Conservation (phyloP, 2,329 filamentous ascomycete species). For the Xylariaceae sp. region DNA sequence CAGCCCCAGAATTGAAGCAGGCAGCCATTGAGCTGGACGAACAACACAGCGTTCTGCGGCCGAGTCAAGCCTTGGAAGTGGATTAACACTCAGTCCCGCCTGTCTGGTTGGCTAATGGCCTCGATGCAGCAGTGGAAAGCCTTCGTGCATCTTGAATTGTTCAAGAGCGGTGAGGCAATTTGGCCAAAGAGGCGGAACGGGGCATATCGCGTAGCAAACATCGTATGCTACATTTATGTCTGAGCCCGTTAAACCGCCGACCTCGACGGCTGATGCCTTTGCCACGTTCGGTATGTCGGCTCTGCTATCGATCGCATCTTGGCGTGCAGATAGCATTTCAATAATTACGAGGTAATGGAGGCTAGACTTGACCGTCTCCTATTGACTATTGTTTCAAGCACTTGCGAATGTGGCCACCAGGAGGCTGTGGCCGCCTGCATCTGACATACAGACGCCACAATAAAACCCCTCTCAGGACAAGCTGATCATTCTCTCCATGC, state of each 20-base stretch:
- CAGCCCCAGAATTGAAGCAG: constrained; percentile 32
- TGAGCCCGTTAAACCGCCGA: constrained; percentile 8
- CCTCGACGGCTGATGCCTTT: constrained; percentile 7
- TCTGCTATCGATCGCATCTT: background rate
- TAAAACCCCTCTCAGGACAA: no score
- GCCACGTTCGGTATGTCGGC: background rate
- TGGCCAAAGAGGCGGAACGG: constrained; percentile 14
- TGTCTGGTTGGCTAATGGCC: constrained; percentile 14
- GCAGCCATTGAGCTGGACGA: constrained; percentile 22
- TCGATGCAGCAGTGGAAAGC: constrained; percentile 31
- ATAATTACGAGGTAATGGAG: no score
- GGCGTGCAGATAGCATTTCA: no score
- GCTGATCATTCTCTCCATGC: no score
- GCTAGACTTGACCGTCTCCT: no score
- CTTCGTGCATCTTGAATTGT: constrained; percentile 30
- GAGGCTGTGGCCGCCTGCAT: no score
- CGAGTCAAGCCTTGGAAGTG: constrained; percentile 13
- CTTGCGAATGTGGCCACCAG: no score
- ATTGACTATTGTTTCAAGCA: no score
- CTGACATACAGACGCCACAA: no score
- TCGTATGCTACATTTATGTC: constrained; percentile 2
- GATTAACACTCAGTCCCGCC: background rate
- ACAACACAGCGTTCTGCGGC: background rate
- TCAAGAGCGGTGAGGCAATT: constrained; percentile 8
- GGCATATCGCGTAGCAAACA: constrained; percentile 35